Base-by-base conservation (phyloP, 768 basidiomycete species). In the Tulasnella sp. region DNA sequence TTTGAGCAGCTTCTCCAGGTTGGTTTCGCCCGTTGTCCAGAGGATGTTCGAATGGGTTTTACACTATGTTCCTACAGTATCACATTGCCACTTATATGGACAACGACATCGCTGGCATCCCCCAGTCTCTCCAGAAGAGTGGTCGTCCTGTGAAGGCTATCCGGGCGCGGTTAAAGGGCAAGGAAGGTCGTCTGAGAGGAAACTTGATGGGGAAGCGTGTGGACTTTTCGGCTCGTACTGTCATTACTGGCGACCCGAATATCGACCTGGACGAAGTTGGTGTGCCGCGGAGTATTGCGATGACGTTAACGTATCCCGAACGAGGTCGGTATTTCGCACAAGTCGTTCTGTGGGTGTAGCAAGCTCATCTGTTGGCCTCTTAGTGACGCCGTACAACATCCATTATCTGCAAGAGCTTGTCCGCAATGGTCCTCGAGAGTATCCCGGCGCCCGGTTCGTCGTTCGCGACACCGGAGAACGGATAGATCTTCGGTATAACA, bases 11-110 rank as follows among this genome's bases (percentile, higher is more conserved):
- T 99, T 42, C 77, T 98, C 4, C 94, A 97, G 80, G 90, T 88
- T 60, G 54, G 77, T 68, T 3, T 6, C n/a, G 8, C 36, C 29
- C 50, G 52, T 27, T 19, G 36, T 55, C 35, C 45, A n/a, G n/a
- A n/a, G n/a, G 60, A 29, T 51, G 36, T 52, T 48, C 23, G 43
- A 59, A 39, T 8, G 32, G 41, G 59, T 42, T 41, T 51, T 59
- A 36, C 17, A 29, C 58, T 56, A 43, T 58, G 23, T 27, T 25
- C 29, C 15, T 9, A 8, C 63, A 96, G 90, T 99, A 93, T 68
- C 96, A 99, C 66, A 92, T 97, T 59, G 96, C 96, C 2, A 98
- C 96, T 0, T 99, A 98, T 68, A 99, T 99, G 94, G 96, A 99
- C 67, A 99, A 99, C 67, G 93, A 98, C 66, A 93, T 98, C 58